Percentiles rank a stretch among this genome's conserved stretches.
These are phyloP conservation scores for Pleomassaria siparia DNA, from an alignment of 2,329 filamentous ascomycete species.

Conservation along the genomic window DNA sequence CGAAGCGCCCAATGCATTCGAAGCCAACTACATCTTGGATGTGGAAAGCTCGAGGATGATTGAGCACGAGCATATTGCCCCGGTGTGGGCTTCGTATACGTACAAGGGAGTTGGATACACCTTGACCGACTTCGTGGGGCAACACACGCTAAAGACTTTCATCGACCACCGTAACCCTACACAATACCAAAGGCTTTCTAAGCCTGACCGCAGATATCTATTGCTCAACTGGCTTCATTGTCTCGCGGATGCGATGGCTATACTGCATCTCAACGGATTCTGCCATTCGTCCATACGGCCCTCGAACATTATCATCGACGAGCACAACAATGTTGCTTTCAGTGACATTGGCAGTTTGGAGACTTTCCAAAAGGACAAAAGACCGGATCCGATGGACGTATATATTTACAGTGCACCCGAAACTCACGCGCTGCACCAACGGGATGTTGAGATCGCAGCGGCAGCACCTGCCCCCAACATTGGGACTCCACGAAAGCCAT, in stretches of 20 bases:
- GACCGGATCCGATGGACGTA: slow-evolving; percentile 64
- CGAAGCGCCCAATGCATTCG: slow-evolving; percentile 32
- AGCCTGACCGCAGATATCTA: slow-evolving; percentile 60
- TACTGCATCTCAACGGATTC: slow-evolving; percentile 64
- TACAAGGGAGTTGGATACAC: slow-evolving; percentile 65
- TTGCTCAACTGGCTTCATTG: slow-evolving; percentile 76
- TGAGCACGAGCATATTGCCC: slow-evolving; percentile 69
- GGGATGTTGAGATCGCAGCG: slow-evolving; percentile 14
- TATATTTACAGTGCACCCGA: slow-evolving; percentile 77
- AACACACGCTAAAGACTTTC: slow-evolving; percentile 68
- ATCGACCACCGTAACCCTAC: slow-evolving; percentile 62
- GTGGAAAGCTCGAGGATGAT: slow-evolving; percentile 60
- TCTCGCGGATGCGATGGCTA: slow-evolving; percentile 67
- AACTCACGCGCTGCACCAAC: slow-evolving; percentile 34
- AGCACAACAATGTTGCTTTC: slow-evolving; percentile 67
- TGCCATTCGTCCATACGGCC: slow-evolving; percentile 71
- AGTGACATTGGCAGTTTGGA: slow-evolving; percentile 58
- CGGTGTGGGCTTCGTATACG: slow-evolving; percentile 70
- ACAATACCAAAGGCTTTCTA: slow-evolving; percentile 63
- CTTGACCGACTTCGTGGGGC: slow-evolving; percentile 66
- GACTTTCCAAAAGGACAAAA: slow-evolving; percentile 56
- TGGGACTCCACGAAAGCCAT: slow-evolving; percentile 28
- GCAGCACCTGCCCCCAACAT: slow-evolving; percentile 15
- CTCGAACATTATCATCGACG: slow-evolving; percentile 68
- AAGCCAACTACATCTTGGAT: slow-evolving; percentile 60